phyloP scores from a whole-genome alignment of 345 rosid species.

The Ceriops decandra region DNA sequence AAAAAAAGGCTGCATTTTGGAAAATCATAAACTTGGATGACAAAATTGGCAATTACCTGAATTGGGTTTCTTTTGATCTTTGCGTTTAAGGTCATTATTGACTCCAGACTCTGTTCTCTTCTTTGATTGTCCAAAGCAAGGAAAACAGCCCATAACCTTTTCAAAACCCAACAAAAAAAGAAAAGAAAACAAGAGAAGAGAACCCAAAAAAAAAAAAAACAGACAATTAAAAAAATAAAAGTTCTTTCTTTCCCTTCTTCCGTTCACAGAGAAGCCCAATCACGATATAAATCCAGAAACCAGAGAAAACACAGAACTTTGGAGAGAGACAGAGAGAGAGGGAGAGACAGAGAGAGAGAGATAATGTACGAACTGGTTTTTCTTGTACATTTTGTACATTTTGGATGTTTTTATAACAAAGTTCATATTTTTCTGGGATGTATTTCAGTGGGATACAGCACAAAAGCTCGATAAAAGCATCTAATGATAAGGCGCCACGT shows the following conservation, averaged over 20 bases:
- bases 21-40: not conserved
- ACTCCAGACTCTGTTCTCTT: slow-evolving; percentile 32
- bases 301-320: not conserved
- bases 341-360: no score
- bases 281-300: not conserved
- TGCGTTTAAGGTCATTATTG: slow-evolving; percentile 23
- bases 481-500: slow-evolving; percentile 10
- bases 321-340: not conserved
- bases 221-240: no score
- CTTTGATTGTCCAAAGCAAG: slow-evolving; percentile 41
- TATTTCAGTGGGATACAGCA: no score
- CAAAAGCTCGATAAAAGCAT: not conserved
- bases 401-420: no score
- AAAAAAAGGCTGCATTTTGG: no score
- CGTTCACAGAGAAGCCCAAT: not conserved
- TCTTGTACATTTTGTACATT: no score
- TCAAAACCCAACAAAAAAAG: not conserved
- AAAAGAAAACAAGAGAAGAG: not conserved
- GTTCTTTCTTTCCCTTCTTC: not conserved
- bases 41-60: slow-evolving; percentile 31
- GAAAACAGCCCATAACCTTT: slow-evolving; percentile 61
- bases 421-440: no score
- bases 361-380: no score
- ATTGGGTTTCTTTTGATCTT: slow-evolving; percentile 36
- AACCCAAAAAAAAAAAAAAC: not conserved